Evolutionary conservation across 306 rosid genomes (phyloP), one percentile per base, ranked within the genome.

Genomic region (Gleditsia sinensis): DNA sequence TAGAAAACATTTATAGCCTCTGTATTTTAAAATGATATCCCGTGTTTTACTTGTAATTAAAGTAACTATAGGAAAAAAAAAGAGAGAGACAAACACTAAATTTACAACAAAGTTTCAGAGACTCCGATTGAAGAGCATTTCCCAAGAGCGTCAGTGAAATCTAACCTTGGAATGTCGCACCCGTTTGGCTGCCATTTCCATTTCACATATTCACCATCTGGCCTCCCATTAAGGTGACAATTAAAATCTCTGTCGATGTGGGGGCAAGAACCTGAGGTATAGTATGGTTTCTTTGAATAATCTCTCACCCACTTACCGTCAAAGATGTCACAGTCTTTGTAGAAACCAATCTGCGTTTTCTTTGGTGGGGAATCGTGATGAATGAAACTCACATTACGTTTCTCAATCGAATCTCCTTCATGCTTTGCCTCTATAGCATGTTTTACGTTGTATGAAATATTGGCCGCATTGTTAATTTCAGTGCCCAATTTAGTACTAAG

Each of bases 131-230:
- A 33, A 21, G 57, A 30, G 42, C 21, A 56, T 34, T 69, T 23
- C 13, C 4, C n/a, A 3, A 55, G 49, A 11, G 4, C n/a, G n/a
- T n/a, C n/a, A 21, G 6, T 45, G 36, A 37, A 34, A 63, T 2
- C 34, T 53, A 75, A 94, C 99, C 93, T 88, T 69, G 97, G 97
- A 57, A 94, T 84, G 48, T 86, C 80, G 75, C 99, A 94, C 40
- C 82, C 86, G 75, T 86, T 80, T n/a, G 99, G 99, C 85, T 87
- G 89, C 99, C 97, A 94, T 84, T 58, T 94, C 96, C 96, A 92
- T 55, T 87, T 92, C 17, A 84, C 74, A 81, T 80, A 94, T 7
- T 71, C 95, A 6, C 72, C 51, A 56, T 94, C 99, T 40, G 93
- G 92, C 81, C 99, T 92, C 21, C 86, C 83, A 76, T 94, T 87